phyloP scores from a whole-genome alignment of 208 protist genomes.

The Leishmania braziliensis region DNA sequence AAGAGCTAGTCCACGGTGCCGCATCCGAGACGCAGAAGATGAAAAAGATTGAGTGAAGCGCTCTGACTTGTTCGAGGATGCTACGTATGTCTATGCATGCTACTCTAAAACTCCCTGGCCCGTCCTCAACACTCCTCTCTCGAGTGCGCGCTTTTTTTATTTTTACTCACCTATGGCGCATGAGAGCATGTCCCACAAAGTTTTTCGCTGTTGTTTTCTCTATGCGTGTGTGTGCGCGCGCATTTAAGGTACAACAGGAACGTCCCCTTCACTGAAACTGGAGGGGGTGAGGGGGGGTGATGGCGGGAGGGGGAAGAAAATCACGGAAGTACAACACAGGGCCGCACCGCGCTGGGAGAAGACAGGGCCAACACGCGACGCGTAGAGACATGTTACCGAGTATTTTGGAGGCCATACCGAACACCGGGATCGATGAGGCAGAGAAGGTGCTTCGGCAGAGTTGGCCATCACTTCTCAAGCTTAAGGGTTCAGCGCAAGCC shows the following conservation, averaged over 20 bases:
- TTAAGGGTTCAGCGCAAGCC: background rate
- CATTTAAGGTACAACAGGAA: background rate
- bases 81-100: background rate
- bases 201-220: background rate
- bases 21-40: background rate
- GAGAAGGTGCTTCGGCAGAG: background rate
- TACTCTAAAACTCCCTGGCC: background rate
- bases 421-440: background rate
- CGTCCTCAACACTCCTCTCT: background rate
- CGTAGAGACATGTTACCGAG: background rate
- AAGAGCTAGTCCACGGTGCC: background rate
- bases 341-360: background rate
- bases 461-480: background rate
- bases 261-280: background rate
- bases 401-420: background rate
- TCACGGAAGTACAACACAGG: background rate
- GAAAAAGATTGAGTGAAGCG: background rate
- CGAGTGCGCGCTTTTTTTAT: background rate
- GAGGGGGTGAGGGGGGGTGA: background rate
- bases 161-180: background rate
- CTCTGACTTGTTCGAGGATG: background rate
- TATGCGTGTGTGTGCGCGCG: background rate
- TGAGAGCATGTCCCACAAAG: background rate
- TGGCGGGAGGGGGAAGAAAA: background rate
- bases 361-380: background rate